Evolutionary conservation across 225 moss, liverwort and hornwort species (phyloP).

Genomic region (Pleurozium schreberi): DNA sequence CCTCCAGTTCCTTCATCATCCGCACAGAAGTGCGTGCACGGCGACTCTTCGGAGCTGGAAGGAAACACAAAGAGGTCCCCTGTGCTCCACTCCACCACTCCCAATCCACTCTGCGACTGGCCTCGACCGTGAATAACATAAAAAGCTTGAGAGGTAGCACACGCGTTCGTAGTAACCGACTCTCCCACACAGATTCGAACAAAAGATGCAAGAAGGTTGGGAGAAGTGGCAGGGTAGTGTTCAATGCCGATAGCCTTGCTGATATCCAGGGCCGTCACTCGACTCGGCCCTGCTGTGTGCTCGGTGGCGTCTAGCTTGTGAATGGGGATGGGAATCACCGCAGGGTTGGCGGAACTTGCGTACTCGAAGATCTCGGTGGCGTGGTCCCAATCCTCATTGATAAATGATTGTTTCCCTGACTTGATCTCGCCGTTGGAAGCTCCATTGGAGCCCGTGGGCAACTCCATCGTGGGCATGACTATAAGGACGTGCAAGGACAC

Average conservation of each 20-base stretch:
- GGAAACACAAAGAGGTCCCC: slow-evolving; percentile 54
- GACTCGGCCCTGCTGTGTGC: slow-evolving; percentile 30
- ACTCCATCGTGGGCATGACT: slow-evolving; percentile 16
- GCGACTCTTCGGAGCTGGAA: slow-evolving; percentile 22
- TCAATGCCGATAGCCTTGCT: slow-evolving; percentile 35
- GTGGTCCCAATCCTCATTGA: slow-evolving; percentile 14
- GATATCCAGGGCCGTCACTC: slow-evolving; percentile 26
- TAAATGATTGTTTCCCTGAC: background rate
- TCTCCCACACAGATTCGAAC: slow-evolving; percentile 39
- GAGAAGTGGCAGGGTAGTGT: slow-evolving; percentile 41
- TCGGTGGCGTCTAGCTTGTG: slow-evolving; percentile 23
- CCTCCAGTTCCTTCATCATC: slow-evolving; percentile 41
- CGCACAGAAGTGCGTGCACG: slow-evolving; percentile 26
- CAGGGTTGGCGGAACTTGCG: slow-evolving; percentile 43
- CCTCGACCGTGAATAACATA: slow-evolving; percentile 50
- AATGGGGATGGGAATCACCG: slow-evolving; percentile 30
- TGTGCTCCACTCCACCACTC: slow-evolving; percentile 41
- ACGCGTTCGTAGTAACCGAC: slow-evolving; percentile 29
- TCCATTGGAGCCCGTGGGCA: background rate
- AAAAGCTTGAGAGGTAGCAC: slow-evolving; percentile 53
- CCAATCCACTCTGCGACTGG: slow-evolving; percentile 9
- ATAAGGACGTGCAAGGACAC: background rate
- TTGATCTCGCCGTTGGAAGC: background rate
- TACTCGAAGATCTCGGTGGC: slow-evolving; percentile 42
- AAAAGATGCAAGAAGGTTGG: slow-evolving; percentile 49